Base-by-base conservation (phyloP, 441 rosid genomes). In the Erodium texanum region DNA sequence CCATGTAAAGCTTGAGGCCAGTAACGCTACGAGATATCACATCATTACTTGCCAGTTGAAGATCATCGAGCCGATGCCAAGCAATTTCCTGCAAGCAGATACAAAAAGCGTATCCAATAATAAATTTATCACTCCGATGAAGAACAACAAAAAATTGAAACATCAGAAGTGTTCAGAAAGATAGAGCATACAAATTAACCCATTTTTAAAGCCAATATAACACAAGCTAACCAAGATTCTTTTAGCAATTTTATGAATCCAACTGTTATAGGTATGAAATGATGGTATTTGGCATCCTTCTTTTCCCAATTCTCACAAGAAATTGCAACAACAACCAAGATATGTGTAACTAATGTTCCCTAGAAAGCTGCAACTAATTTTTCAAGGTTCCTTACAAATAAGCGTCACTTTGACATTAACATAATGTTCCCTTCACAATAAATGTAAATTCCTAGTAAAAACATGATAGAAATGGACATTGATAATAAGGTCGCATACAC, bases 1-100 rank as follows among this genome's bases (percentile, higher is more conserved):
- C 97, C 99, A 92, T 92, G 74, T 94, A 94, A 72, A 94, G 87
- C 85, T 92, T 94, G 64, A 89, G 86, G 71, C 97, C 98, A 67
- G 90, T 82, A 76, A 81, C 72, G 67, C 97, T 84, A 68, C 86
- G 99, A 74, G 97, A 84, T 80, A 94, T 91, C 62, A 94, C 96
- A 62, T 84, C 87, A 56, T 74, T 82, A 73, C 78, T 87, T 73
- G 85, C 90, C 50, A 97, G 88, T 71, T 75, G 88, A 78, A 92
- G 96, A 24, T 92, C 94, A 80, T 94, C 98, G 62, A 92, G 84
- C 15, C 91, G 83, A 24, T 88, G 97, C 98, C 97, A 94, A 67
- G 97, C 81, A 78, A 94, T 94, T 86, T 94, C 98, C 99, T 92
- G 79, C 79, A 79, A 68, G 62, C 62, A 70, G 66, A 68, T 24